These are phyloP conservation scores for Neurospora intermedia DNA, from an alignment of 495 filamentous ascomycete genomes.

Conservation along the genomic window DNA sequence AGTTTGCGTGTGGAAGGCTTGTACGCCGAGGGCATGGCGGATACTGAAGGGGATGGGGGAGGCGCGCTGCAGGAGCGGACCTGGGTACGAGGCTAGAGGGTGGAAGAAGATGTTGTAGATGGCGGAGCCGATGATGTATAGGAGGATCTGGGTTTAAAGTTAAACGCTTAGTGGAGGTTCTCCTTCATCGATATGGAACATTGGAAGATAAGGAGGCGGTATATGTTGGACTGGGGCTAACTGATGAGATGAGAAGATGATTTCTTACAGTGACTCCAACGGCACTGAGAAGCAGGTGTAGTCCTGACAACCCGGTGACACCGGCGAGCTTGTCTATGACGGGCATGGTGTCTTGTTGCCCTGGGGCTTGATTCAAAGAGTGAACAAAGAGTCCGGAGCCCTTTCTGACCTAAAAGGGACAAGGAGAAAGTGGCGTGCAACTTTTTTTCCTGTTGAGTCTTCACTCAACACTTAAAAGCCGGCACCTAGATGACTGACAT, in stretches of 20 bases:
- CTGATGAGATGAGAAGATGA: neutral
- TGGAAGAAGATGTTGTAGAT: constrained; percentile 46
- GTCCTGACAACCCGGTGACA: neutral
- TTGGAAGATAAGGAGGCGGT: neutral
- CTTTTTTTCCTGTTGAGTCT: neutral
- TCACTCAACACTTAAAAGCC: neutral
- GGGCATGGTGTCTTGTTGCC: neutral
- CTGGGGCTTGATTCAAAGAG: neutral
- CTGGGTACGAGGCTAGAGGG: constrained; percentile 42
- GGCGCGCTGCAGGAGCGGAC: constrained; percentile 33
- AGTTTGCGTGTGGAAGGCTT: neutral
- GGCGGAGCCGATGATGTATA: neutral
- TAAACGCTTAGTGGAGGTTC: neutral
- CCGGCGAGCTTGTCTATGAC: neutral
- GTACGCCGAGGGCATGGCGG: constrained; percentile 4
- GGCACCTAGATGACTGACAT: neutral
- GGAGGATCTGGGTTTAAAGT: neutral
- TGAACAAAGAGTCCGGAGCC: neutral
- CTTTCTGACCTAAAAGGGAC: neutral
- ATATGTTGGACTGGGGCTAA: neutral
- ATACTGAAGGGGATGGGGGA: constrained; percentile 26
- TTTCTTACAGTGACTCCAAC: neutral
- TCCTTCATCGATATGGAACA: too few species aligned
- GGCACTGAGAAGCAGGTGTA: neutral
- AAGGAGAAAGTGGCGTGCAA: neutral